Evolutionary conservation across 1,139 yeast genomes (phyloP).

Genomic region (Candida sp.): DNA sequence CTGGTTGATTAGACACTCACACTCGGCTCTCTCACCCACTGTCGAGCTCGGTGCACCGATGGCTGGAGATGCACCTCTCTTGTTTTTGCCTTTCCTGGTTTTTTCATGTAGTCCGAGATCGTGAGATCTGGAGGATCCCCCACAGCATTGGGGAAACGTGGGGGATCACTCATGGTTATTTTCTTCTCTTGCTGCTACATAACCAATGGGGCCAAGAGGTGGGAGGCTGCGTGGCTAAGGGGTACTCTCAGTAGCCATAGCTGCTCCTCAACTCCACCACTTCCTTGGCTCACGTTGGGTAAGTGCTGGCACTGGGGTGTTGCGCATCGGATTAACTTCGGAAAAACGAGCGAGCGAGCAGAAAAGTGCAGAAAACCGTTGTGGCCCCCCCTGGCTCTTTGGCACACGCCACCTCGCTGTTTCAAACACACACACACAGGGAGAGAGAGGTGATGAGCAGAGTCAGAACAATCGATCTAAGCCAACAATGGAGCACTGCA

Average conservation of each 20-base stretch:
- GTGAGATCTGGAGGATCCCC: constrained; percentile 3
- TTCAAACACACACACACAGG: background rate
- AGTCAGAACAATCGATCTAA: too few relatives aligned
- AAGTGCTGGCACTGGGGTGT: too few relatives aligned
- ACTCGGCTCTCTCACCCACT: background rate
- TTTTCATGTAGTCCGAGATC: background rate
- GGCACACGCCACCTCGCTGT: too few relatives aligned
- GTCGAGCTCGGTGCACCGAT: background rate
- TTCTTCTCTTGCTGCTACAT: background rate
- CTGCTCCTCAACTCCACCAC: too few relatives aligned
- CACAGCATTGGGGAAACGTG: constrained; percentile 3
- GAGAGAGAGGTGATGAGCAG: too few relatives aligned
- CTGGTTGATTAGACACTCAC: too few relatives aligned
- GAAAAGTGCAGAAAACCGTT: background rate
- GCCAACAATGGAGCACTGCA: background rate
- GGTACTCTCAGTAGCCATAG: too few relatives aligned
- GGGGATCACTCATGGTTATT: background rate
- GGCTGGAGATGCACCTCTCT: background rate
- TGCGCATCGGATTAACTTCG: background rate
- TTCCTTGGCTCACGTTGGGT: too few relatives aligned
- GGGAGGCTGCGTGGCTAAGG: too few relatives aligned
- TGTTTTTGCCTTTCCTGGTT: background rate
- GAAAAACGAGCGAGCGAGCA: background rate
- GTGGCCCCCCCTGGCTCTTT: background rate
- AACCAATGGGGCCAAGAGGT: background rate